Evolutionary conservation across 225 moss, liverwort and hornwort genomes (phyloP).

Genomic region (Takakia lepidozioides): DNA sequence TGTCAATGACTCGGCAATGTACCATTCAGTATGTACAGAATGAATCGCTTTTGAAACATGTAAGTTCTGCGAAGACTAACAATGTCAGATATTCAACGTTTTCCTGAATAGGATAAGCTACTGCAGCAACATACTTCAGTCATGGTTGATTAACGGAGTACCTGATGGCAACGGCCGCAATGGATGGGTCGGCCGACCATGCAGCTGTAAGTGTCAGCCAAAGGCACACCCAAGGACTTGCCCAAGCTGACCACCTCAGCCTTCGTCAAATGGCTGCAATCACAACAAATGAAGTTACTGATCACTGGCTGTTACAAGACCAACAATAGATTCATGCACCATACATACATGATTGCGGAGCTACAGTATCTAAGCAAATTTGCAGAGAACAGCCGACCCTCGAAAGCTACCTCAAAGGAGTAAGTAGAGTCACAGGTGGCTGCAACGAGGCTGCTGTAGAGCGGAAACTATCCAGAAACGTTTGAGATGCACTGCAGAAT

Average conservation of each 20-base stretch:
- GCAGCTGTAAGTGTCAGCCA: constrained; percentile 56
- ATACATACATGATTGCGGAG: too few species aligned
- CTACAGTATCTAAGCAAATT: too few species aligned
- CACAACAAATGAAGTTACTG: too few species aligned
- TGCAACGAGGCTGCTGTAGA: constrained; percentile 42
- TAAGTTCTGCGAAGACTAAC: too few species aligned
- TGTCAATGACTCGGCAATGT: too few species aligned
- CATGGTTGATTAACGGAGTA: background rate
- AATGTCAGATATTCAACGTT: too few species aligned
- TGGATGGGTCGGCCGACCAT: constrained; percentile 49
- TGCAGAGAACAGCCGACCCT: too few species aligned
- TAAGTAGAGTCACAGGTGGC: constrained; percentile 40
- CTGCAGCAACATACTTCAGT: background rate
- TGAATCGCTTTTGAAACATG: too few species aligned
- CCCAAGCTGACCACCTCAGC: constrained; percentile 48
- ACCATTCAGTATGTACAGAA: too few species aligned
- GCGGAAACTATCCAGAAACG: constrained; percentile 49
- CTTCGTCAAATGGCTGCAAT: constrained; percentile 60
- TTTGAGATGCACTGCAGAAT: too few species aligned
- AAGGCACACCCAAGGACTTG: constrained; percentile 39
- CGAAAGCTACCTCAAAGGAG: constrained; percentile 66
- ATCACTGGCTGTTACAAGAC: too few species aligned
- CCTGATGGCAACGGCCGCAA: constrained; percentile 60
- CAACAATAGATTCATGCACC: too few species aligned
- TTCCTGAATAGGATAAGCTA: background rate